A percentile compares a stretch with the other conserved stretches of the same genome.
Conservation (phyloP, 2,329 filamentous ascomycete genomes). For the Nigrospora oryzae region DNA sequence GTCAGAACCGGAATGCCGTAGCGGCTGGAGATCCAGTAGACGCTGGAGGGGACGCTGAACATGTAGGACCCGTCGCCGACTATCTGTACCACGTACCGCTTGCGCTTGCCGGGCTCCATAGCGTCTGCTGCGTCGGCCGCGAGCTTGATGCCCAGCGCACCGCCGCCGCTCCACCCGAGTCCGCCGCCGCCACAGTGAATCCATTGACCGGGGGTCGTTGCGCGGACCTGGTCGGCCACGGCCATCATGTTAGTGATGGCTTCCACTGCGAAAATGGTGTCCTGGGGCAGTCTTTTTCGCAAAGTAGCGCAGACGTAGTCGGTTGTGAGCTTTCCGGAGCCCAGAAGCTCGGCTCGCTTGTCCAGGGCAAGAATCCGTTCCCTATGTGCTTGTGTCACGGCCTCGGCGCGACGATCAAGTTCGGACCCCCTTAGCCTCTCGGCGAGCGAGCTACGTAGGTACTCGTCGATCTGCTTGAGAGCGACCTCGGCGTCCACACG, state of each 20-base stretch:
- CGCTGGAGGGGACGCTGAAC: constrained; percentile 37
- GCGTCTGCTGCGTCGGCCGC: constrained; percentile 54
- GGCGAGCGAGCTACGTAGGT: constrained; percentile 9
- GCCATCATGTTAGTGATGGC: constrained; percentile 64
- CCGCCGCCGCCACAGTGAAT: constrained; percentile 77
- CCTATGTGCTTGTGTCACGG: constrained; percentile 9
- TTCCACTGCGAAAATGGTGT: constrained; percentile 68
- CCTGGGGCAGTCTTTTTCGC: constrained; percentile 11
- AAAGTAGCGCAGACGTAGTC: too few species aligned
- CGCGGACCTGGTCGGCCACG: constrained; percentile 64
- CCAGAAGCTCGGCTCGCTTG: too few species aligned
- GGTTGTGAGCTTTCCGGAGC: too few species aligned
- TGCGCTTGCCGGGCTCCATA: constrained; percentile 35
- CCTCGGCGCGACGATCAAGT: constrained; percentile 14
- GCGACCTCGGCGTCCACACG: constrained; percentile 39
- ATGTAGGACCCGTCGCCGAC: constrained; percentile 42
- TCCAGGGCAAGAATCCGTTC: too few species aligned
- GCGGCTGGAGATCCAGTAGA: constrained; percentile 38
- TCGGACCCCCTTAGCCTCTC: constrained; percentile 14
- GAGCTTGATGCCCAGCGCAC: constrained; percentile 67
- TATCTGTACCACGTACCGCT: constrained; percentile 31
- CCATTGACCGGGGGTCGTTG: constrained; percentile 62
- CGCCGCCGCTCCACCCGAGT: constrained; percentile 74
- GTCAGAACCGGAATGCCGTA: constrained; percentile 39
- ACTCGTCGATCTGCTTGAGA: constrained; percentile 19